Evolutionary conservation across 768 basidiomycete genomes (phyloP), one percentile per base, ranked within the genome.

Genomic region (Collybia sp.): DNA sequence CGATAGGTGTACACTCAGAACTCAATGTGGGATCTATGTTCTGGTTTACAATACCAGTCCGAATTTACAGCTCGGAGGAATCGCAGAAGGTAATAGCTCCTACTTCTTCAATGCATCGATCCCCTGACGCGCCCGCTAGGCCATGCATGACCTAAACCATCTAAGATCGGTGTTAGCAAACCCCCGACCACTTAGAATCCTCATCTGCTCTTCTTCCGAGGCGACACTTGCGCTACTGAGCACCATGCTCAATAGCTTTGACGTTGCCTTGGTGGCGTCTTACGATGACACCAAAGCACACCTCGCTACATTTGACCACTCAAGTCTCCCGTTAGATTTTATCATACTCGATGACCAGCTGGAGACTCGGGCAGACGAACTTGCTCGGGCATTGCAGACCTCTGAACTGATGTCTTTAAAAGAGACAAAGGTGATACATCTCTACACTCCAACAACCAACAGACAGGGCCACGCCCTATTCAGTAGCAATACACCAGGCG

Each of bases 11-110:
- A 6, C 68, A 78, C 13, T 86, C 84, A 1, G 77, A 84, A 51
- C 65, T 80, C 10, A 75, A 77, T 43, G 66, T 73, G 39, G 85
- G 86, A 2, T 85, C 83, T 2, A 73, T 68, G 50, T 88, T 88
- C 57, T 85, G 81, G 80, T 88, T 87, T 59, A 82, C 77, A 1
- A 77, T 88, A 34, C 85, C 85, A 1, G 80, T 82, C 18, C 81
- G 76, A 52, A 65, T 79, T 12, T 77, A 72, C 55, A 66, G 73
- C 30, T 71, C 76, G 1, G 72, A 72, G 18, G 83, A 85, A 50
- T 77, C 81, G 12, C 66, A 68, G 47, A 78, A 77, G 70, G 83
- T 80, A 42, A 32, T n/a, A 60, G 50, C 39, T 16, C 12, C 32
- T 35, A 16, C 6, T 30, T 45, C 37, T 36, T 33, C 18, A 16